phyloP scores from a whole-genome alignment of 2,329 filamentous ascomycete genomes.

The Sporothrix pseudoabietina region DNA sequence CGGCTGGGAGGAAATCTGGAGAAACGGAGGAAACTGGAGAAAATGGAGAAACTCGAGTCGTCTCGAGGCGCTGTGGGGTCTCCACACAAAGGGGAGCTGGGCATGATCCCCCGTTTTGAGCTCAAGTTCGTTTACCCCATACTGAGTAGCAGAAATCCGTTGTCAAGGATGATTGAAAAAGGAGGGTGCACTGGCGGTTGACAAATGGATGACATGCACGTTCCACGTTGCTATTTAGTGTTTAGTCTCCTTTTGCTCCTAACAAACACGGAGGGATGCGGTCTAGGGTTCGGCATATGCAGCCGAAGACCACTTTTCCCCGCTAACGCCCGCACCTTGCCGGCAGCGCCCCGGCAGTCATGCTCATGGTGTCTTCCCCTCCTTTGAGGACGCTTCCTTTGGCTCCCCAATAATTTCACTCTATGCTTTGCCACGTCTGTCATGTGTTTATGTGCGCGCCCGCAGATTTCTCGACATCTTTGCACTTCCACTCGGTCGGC shows the following conservation, averaged over 20 bases:
- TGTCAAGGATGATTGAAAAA: neutral
- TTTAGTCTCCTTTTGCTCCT: neutral
- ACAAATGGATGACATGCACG: neutral
- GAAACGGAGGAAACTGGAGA: neutral
- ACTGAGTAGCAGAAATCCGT: neutral
- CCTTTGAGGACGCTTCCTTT: neutral
- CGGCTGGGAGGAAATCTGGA: neutral
- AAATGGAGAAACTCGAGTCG: neutral
- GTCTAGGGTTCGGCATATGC: slow-evolving; percentile 21
- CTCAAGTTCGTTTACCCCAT: neutral
- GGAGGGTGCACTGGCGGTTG: neutral
- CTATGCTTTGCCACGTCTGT: neutral
- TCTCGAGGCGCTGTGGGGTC: slow-evolving; percentile 2
- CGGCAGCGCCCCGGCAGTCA: slow-evolving; percentile 2
- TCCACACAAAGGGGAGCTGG: neutral
- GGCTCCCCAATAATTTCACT: neutral
- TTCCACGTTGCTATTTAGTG: neutral
- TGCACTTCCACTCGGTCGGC: neutral
- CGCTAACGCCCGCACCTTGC: slow-evolving; percentile 13
- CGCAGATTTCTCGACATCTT: neutral
- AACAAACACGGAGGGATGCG: neutral
- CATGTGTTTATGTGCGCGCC: neutral
- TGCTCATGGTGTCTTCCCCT: neutral
- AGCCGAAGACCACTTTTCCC: slow-evolving; percentile 15
- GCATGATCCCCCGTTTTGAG: neutral